A percentile compares a stretch with the other conserved stretches of the same genome.
These are phyloP conservation scores for Fusarium duplospermum DNA, from an alignment of 2,329 filamentous ascomycete species.

Conservation along the genomic window DNA sequence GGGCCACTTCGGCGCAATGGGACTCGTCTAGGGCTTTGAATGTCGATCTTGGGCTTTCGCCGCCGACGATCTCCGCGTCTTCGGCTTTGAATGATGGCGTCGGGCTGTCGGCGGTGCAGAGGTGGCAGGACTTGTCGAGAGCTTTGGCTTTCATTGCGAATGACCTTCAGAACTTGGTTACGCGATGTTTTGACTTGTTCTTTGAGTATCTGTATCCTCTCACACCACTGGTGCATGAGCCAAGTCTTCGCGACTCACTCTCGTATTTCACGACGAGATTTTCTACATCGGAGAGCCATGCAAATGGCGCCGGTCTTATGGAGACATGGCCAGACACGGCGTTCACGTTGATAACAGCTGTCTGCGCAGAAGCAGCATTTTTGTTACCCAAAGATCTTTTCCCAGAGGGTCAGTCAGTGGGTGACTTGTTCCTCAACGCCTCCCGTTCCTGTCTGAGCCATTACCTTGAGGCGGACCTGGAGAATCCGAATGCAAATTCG, in stretches of 20 bases:
- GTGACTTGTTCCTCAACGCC: conserved; percentile 53
- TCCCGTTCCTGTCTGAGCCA: conserved; percentile 53
- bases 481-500: conserved; percentile 56
- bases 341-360: conserved; percentile 57
- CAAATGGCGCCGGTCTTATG: conserved; percentile 14
- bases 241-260: conserved; percentile 52
- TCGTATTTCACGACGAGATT: conserved; percentile 45
- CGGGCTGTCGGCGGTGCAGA: conserved; percentile 38
- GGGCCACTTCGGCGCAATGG: conserved; percentile 35
- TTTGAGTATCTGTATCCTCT: conserved; percentile 58
- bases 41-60: conserved; percentile 39
- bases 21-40: conserved; percentile 22
- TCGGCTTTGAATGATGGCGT: conserved; percentile 18
- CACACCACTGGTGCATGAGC: conserved; percentile 56
- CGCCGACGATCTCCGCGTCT: conserved; percentile 33
- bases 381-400: conserved; percentile 54
- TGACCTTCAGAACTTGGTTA: conserved; percentile 43
- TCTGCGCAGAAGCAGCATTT: conserved; percentile 56
- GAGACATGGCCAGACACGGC: conserved; percentile 52
- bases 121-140: conserved; percentile 45
- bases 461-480: conserved; percentile 56
- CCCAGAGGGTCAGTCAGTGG: conserved; percentile 51
- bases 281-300: conserved; percentile 20
- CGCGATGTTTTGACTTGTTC: conserved; percentile 53
- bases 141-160: conserved; percentile 41